Evolutionary conservation across 257 asterid genomes (phyloP).

Genomic region (Solanum sejunctum): DNA sequence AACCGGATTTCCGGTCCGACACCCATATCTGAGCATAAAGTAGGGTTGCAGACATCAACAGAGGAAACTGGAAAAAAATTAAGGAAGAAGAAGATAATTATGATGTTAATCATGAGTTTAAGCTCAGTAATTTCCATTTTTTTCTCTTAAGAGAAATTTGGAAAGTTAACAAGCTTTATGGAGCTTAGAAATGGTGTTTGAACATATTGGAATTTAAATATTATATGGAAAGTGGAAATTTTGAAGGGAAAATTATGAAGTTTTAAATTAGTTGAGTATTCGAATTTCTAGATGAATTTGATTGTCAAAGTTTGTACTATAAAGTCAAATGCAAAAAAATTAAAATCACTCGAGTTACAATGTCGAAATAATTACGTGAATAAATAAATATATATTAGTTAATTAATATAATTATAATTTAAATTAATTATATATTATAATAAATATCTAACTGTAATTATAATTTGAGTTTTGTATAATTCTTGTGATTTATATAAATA

Average conservation of each 20-base stretch:
- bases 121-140: background rate
- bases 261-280: background rate
- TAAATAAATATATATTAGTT: too few relatives aligned
- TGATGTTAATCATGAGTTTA: background rate
- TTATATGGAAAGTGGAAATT: background rate
- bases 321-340: background rate
- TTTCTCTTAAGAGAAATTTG: background rate
- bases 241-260: background rate
- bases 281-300: background rate
- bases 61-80: background rate
- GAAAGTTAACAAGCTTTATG: background rate
- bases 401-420: too few relatives aligned
- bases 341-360: too few relatives aligned
- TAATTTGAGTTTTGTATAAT: too few relatives aligned
- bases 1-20: conserved; percentile 45
- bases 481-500: too few relatives aligned
- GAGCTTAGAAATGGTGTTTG: background rate
- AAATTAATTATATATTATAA: too few relatives aligned
- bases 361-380: rapidly evolving
- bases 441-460: too few relatives aligned
- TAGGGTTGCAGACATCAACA: conserved; percentile 28
- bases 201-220: background rate
- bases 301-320: background rate
- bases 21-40: background rate
- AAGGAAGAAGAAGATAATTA: background rate